Evolutionary conservation across 345 rosid species (phyloP), one percentile per base, ranked within the genome.

Genomic region (Gossypium arboreum): DNA sequence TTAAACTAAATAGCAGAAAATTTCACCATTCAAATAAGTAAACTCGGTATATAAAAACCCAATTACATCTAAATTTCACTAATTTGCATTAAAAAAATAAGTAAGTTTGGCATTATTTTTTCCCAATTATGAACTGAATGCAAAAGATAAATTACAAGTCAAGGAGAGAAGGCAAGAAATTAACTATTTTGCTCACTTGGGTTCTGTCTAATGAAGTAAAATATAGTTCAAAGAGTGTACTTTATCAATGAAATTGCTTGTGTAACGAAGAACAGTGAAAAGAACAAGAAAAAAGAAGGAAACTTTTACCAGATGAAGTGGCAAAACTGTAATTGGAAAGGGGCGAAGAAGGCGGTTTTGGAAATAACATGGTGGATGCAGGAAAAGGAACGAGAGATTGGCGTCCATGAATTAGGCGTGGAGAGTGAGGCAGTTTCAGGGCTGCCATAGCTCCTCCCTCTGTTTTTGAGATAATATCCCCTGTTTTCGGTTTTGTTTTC

Each of bases 371-470:
- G 29, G 80, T 48, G 63, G 81, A 68, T 48, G 76, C 59, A 68
- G 75, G 74, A 39, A 79, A 79, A 25, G 88, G 78, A 64, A 57
- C 3, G 50, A 76, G 80, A 63, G 81, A 56, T 79, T 76, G 80
- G 61, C 81, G 81, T 71, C 82, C 79, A 79, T 85, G 81, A 82
- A 73, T 12, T 44, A 69, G 13, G 69, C 65, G 65, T 12, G 64
- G 76, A 72, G 88, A 65, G 50, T 73, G 82, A 64, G 83, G 82
- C 68, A 84, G 75, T 34, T 77, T 83, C 81, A 84, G 71, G 78
- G 82, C 84, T 72, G 79, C 85, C 91, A 86, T 87, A 75, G 74
- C 76, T 65, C 79, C 65, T 51, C 20, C 41, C 41, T 5, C 7
- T 5, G 41, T 51, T 73, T 17, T 48, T 6, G 57, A 18, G 60